A percentile compares a stretch with the other conserved stretches of the same genome.
These are phyloP conservation scores for Populus pruinosa DNA, from an alignment of 345 rosid species.

Conservation along the genomic window DNA sequence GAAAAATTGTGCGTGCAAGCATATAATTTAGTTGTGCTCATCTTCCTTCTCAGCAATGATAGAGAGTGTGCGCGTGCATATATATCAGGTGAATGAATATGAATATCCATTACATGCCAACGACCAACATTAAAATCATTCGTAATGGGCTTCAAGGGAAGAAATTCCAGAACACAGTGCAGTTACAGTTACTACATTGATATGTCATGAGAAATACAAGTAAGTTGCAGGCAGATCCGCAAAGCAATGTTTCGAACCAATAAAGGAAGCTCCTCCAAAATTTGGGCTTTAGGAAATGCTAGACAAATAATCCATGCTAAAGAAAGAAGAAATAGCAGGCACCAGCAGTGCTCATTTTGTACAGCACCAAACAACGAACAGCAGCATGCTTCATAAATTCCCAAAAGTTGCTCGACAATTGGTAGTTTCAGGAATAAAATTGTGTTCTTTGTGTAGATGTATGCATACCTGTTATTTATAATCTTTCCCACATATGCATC, in stretches of 20 bases:
- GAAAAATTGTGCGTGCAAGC: conserved; percentile 25
- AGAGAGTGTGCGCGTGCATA: background rate
- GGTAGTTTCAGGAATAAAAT: background rate
- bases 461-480: conserved; percentile 59
- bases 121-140: background rate
- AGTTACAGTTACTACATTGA: background rate
- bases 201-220: background rate
- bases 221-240: background rate
- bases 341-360: background rate
- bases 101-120: background rate
- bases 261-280: background rate
- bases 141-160: background rate
- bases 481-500: conserved; percentile 69
- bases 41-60: background rate
- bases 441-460: background rate
- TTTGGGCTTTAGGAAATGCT: background rate
- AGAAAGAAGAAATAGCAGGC: background rate
- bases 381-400: background rate
- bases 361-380: background rate
- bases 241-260: background rate
- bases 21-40: background rate
- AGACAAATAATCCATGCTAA: background rate
- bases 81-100: background rate
- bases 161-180: background rate
- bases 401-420: background rate